Evolutionary conservation across 768 basidiomycete species (phyloP).

Genomic region (Galerina marginata): DNA sequence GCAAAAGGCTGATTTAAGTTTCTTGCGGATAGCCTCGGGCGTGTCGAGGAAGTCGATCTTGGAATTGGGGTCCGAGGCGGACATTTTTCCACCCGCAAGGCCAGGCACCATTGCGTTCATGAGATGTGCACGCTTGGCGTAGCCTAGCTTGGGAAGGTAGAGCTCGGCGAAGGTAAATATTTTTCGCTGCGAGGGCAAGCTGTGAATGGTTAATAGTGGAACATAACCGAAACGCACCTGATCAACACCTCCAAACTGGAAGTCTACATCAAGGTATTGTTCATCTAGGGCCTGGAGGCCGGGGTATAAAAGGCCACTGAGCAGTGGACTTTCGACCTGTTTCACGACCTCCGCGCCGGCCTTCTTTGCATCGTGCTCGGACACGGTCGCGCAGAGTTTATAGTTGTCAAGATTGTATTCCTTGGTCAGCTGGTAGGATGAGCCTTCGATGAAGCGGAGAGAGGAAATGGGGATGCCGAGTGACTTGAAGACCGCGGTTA

Average conservation of each 20-base stretch:
- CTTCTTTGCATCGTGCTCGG: constrained; percentile 97
- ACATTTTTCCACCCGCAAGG: constrained; percentile 96
- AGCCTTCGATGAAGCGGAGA: constrained; percentile 86
- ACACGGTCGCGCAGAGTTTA: constrained; percentile 86
- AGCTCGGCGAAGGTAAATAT: constrained; percentile 98
- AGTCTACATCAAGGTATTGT: constrained; percentile 93
- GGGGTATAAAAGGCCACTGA: constrained; percentile 94
- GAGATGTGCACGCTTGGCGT: constrained; percentile 92
- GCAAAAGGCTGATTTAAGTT: constrained; percentile 92
- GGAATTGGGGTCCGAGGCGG: constrained; percentile 94
- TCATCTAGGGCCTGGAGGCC: constrained; percentile 97
- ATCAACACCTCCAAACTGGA: constrained; percentile 98
- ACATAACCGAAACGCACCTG: constrained; percentile 61
- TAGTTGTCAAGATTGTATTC: constrained; percentile 98
- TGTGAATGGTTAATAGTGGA: neutral
- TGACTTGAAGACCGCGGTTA: constrained; percentile 83
- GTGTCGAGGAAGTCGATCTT: constrained; percentile 98
- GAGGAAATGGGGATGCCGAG: constrained; percentile 90
- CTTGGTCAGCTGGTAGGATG: constrained; percentile 87
- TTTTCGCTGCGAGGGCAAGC: constrained; percentile 69
- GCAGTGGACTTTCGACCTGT: constrained; percentile 89
- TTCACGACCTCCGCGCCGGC: constrained; percentile 99
- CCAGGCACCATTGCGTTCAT: constrained; percentile 99
- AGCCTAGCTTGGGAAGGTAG: constrained; percentile 93
- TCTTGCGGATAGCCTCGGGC: constrained; percentile 82